Evolutionary conservation across 192 early-diverging fungal genomes (phyloP).

Genomic region (Podila horticola): DNA sequence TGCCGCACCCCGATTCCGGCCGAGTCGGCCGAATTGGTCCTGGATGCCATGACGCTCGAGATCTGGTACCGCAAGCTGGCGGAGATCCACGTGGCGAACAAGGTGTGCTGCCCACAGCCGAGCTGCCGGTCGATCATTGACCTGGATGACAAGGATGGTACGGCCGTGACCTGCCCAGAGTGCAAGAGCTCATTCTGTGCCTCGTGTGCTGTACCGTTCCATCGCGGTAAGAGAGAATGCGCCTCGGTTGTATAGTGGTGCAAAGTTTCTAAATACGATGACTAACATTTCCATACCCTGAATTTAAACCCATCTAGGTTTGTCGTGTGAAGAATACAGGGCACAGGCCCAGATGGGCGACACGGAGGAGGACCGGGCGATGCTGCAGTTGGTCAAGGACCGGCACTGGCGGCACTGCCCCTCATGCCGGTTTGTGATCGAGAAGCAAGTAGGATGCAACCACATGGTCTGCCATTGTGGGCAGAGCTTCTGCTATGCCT

Average conservation of each 20-base stretch:
- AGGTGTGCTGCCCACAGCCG: constrained; percentile 41
- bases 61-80: constrained; percentile 47
- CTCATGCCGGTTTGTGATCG: constrained; percentile 47
- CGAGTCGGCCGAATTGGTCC: constrained; percentile 42
- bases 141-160: constrained; percentile 45
- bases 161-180: constrained; percentile 45
- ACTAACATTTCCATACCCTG: too few species aligned
- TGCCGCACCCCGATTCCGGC: constrained; percentile 43
- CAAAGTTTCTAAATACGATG: too few species aligned
- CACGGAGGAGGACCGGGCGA: constrained; percentile 45
- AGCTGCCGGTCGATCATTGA: constrained; percentile 45
- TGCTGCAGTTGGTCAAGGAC: constrained; percentile 40
- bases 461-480: constrained; percentile 53
- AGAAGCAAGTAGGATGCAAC: constrained; percentile 47
- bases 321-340: constrained; percentile 39
- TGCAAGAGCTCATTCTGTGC: constrained; percentile 49
- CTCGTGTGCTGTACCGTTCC: constrained; percentile 45
- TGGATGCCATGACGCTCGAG: constrained; percentile 25
- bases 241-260: too few species aligned
- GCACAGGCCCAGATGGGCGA: constrained; percentile 20
- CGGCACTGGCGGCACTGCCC: constrained; percentile 50
- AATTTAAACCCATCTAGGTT: constrained; percentile 14
- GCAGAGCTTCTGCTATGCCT: constrained; percentile 46
- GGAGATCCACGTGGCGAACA: constrained; percentile 47
- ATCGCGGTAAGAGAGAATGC: constrained; percentile 26